Conservation (phyloP, 106 monocot genomes). For the Gastrodia elata region DNA sequence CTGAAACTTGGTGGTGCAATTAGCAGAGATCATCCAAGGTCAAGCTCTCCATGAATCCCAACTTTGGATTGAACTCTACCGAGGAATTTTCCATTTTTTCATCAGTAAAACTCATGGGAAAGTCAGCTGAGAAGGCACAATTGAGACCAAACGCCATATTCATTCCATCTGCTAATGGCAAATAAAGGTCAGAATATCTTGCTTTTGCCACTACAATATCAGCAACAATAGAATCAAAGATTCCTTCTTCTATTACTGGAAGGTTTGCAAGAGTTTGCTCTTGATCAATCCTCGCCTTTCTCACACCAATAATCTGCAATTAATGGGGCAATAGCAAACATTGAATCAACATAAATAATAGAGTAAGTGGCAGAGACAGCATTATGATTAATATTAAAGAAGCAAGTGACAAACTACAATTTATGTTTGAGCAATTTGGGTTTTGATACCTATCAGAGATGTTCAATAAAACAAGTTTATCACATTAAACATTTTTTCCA, state of each 20-base stretch:
- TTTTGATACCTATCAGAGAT: too few species aligned
- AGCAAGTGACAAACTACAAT: too few species aligned
- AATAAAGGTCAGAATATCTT: slow-evolving; percentile 54
- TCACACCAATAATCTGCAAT: slow-evolving; percentile 38
- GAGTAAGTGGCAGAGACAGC: not conserved
- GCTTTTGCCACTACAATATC: slow-evolving; percentile 35
- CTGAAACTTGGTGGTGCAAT: not conserved
- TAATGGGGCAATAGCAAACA: not conserved
- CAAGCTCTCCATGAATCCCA: slow-evolving; percentile 13
- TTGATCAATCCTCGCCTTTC: slow-evolving; percentile 9
- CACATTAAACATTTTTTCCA: too few species aligned
- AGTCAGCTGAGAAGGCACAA: slow-evolving; percentile 24
- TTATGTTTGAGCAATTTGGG: too few species aligned
- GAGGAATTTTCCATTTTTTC: slow-evolving; percentile 11
- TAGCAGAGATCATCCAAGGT: slow-evolving; percentile 14
- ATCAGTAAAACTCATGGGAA: slow-evolving; percentile 19
- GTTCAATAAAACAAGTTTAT: too few species aligned
- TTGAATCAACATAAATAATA: not conserved
- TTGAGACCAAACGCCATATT: slow-evolving; percentile 23
- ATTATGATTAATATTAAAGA: too few species aligned
- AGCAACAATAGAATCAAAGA: slow-evolving; percentile 50
- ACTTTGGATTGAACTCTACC: not conserved
- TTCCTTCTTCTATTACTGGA: slow-evolving; percentile 28
- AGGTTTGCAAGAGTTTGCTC: not conserved
- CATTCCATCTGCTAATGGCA: slow-evolving; percentile 21